phyloP scores from a whole-genome alignment of 305 asterid species.

The Ilex paraguariensis region DNA sequence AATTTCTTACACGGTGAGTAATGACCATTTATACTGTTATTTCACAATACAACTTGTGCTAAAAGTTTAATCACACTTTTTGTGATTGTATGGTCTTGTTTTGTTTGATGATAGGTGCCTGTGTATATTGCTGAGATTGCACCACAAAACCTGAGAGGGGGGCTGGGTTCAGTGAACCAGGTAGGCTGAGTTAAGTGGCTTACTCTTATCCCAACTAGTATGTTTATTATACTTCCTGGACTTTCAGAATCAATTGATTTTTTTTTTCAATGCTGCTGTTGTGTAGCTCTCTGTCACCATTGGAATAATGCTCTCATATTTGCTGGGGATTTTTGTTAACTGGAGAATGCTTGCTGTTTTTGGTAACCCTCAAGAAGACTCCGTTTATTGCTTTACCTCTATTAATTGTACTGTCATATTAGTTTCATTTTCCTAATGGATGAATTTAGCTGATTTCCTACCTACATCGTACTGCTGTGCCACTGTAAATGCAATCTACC shows the following conservation, averaged over 20 bases:
- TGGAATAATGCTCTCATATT: constrained; percentile 85
- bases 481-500: no score
- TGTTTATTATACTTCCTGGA: background rate
- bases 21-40: constrained; percentile 5
- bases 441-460: no score
- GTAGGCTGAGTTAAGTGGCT: constrained; percentile 25
- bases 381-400: background rate
- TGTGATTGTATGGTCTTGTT: background rate
- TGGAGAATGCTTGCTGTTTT: constrained; percentile 97
- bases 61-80: background rate
- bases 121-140: constrained; percentile 91
- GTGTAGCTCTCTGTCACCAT: constrained; percentile 90
- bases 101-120: constrained; percentile 52
- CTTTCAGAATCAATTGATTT: background rate
- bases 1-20: constrained; percentile 73
- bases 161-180: constrained; percentile 84
- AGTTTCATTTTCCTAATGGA: background rate
- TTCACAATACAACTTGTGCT: background rate
- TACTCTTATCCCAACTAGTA: background rate
- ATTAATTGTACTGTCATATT: background rate
- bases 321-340: constrained; percentile 71
- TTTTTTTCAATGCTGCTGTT: constrained; percentile 36
- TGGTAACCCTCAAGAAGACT: constrained; percentile 42
- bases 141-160: constrained; percentile 80
- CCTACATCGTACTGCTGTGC: no score